Evolutionary conservation across 495 filamentous ascomycete genomes (phyloP), one percentile per base, ranked within the genome.

Genomic region (Pyrenula aspistea): DNA sequence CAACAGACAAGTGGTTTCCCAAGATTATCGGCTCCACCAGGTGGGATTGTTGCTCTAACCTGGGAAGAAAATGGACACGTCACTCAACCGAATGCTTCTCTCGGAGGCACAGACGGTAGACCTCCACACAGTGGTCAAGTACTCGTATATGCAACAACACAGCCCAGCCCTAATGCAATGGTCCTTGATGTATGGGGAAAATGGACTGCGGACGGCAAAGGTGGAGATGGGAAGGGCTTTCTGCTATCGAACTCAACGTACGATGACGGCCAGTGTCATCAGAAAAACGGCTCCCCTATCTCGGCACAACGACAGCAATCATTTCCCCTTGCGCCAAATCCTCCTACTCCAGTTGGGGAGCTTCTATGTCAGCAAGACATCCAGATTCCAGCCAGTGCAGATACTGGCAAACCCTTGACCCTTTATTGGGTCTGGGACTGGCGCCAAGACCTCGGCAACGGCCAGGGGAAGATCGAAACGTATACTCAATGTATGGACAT

Each of bases 391-490:
- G 58, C 64, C 2, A 76, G 83, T 59, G 64, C 74, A 22, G 61
- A 71, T 2, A 61, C 65, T 12, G 81, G 84, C 20, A 77, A 75
- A 24, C 65, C 73, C 1, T 85, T 85, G 59, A 89, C 89, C 0
- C 66, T 93, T 48, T 91, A 95, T 70, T 96, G 91, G 91, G 83
- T 95, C 2, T 95, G 91, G 91, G 84, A 94, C 60, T 96, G 89
- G 89, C 83, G 86, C 2, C 84, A 80, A 0, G 74, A 77, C 62
- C 64, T 36, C 55, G 68, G 54, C 31, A 64, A 75, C 12, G 77
- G 78, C 1, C 63, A 77, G 0, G 77, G 78, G 21, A 83, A 79
- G 58, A 73, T 75, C 56, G 84, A 96, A 67, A 78, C 83, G 57
- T 96, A 95, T 65, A 91, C 88, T 0, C 84, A 84, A 8, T 92